Evolutionary conservation across 495 filamentous ascomycete species (phyloP).

Genomic region (Hypoxylon cercidicola): DNA sequence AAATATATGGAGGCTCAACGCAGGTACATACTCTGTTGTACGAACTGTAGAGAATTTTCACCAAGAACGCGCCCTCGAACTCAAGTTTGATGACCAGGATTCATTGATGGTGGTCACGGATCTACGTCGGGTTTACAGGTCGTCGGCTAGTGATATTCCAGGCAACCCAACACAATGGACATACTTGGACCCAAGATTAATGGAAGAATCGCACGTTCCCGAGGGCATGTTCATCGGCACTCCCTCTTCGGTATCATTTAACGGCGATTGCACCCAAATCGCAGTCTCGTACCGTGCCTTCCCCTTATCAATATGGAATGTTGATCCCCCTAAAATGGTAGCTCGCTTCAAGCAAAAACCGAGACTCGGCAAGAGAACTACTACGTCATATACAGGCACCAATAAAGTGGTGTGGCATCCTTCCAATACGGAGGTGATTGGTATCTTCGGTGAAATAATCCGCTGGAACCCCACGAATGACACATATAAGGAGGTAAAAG

Average conservation of each 20-base stretch:
- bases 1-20: no score
- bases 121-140: no score
- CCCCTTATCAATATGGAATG: background rate
- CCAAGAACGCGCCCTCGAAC: no score
- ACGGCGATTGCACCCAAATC: background rate
- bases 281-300: background rate
- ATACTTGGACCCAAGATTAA: no score
- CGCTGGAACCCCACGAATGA: background rate
- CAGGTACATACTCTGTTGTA: no score
- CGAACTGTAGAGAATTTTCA: no score
- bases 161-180: no score
- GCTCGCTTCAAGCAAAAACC: background rate
- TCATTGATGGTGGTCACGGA: no score
- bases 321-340: background rate
- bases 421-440: background rate
- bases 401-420: slow-evolving; percentile 6
- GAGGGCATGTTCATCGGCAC: background rate
- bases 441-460: slow-evolving; percentile 1
- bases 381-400: background rate
- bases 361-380: background rate
- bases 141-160: no score
- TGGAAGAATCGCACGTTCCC: background rate
- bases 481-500: background rate
- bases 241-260: background rate
- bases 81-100: no score